Conservation (phyloP, 805 yeast genomes). For the Yamadazyma endophytica region DNA sequence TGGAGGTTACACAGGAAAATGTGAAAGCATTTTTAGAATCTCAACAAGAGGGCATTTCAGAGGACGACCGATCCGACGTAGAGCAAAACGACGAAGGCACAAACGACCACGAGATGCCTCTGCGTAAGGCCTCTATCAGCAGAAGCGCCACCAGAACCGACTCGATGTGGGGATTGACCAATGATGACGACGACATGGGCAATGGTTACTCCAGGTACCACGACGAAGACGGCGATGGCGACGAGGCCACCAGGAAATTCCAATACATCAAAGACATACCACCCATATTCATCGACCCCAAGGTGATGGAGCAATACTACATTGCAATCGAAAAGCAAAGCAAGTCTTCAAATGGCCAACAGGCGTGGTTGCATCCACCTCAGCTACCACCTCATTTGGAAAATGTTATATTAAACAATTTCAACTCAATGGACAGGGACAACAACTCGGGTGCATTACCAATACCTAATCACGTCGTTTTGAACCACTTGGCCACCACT, state of each 20-base stretch:
- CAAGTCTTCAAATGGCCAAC: slow-evolving; percentile 50
- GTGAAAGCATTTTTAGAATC: slow-evolving; percentile 26
- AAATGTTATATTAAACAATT: slow-evolving; percentile 82
- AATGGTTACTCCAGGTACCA: slow-evolving; percentile 74
- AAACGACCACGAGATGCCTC: slow-evolving; percentile 8
- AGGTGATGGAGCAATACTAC: slow-evolving; percentile 84
- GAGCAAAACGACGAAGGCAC: slow-evolving; percentile 2
- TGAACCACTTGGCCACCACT: slow-evolving; percentile 93
- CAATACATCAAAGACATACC: slow-evolving; percentile 69
- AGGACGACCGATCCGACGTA: slow-evolving; percentile 2
- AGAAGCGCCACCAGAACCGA: slow-evolving; percentile 37
- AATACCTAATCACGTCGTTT: slow-evolving; percentile 90
- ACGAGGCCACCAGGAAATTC: slow-evolving; percentile 10
- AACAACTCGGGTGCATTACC: slow-evolving; percentile 87
- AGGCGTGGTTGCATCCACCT: slow-evolving; percentile 85
- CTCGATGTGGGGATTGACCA: slow-evolving; percentile 58
- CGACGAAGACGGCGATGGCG: slow-evolving; percentile 43
- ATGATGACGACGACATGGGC: slow-evolving; percentile 79
- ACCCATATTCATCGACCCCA: slow-evolving; percentile 78
- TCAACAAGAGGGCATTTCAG: slow-evolving; percentile 12
- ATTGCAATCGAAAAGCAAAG: slow-evolving; percentile 69
- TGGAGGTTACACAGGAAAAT: slow-evolving; percentile 60
- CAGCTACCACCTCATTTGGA: slow-evolving; percentile 96
- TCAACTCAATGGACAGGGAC: slow-evolving; percentile 53
- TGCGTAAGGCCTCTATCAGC: slow-evolving; percentile 29